Evolutionary conservation across 2,329 filamentous ascomycete genomes (phyloP).

Genomic region (Teratosphaeria pseudoeucalypti): DNA sequence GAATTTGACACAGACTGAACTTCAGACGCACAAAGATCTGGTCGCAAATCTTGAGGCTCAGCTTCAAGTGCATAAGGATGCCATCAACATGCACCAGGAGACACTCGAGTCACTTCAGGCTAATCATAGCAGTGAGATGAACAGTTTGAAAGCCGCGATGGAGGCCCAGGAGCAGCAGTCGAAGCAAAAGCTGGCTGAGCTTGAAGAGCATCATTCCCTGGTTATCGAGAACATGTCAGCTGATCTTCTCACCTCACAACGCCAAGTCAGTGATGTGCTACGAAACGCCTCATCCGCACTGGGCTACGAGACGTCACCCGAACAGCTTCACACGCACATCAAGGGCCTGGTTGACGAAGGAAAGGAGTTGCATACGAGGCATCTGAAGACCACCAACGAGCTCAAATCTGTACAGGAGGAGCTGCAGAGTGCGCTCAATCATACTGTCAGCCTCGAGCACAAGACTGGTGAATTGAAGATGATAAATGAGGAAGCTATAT

Average conservation of each 20-base stretch:
- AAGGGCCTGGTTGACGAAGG: conserved; percentile 35
- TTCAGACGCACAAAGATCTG: conserved; percentile 41
- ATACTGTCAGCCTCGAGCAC: conserved; percentile 30
- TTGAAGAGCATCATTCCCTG: conserved; percentile 26
- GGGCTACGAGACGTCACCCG: conserved; percentile 48
- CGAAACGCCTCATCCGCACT: conserved; percentile 53
- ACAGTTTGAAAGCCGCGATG: conserved; percentile 50
- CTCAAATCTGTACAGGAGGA: conserved; percentile 33
- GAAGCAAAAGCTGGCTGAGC: conserved; percentile 24
- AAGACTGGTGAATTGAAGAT: conserved; percentile 36
- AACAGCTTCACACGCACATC: conserved; percentile 33
- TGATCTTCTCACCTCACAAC: conserved; percentile 48
- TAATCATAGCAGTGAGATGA: conserved; percentile 47
- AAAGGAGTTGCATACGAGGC: conserved; percentile 32
- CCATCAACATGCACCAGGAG: conserved; percentile 44
- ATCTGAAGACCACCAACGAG: conserved; percentile 34
- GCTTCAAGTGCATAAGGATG: conserved; percentile 45
- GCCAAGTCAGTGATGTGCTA: conserved; percentile 49
- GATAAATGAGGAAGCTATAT: conserved; percentile 45
- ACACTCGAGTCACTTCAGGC: conserved; percentile 44
- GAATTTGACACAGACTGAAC: conserved; percentile 43
- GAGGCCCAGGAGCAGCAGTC: conserved; percentile 25
- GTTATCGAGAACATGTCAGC: conserved; percentile 43
- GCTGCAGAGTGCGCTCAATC: conserved; percentile 29
- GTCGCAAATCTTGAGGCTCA: conserved; percentile 47